Base-by-base conservation (phyloP, 768 basidiomycete genomes). In the Lactarius vividus region DNA sequence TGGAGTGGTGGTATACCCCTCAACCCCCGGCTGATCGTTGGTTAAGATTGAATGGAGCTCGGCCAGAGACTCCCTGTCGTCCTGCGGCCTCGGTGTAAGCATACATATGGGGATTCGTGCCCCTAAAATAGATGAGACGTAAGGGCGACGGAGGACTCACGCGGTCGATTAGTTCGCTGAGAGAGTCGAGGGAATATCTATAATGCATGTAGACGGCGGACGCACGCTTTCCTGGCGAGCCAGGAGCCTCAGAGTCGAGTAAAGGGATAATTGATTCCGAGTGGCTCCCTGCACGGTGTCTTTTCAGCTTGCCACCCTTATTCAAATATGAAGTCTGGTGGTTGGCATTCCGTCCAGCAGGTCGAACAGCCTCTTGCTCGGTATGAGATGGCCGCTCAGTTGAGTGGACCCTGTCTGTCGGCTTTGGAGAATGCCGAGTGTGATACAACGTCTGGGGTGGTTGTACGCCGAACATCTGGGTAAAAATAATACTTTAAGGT, bases 391-490 rank as follows among this genome's bases (percentile, higher is more conserved):
- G 49, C 52, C 28, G 62, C 39, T 49, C 70, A 31, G 49, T 59
- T n/a, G 60, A 68, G 42, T 37, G 62, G 63, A 54, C 42, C 44
- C 65, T 62, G 15, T 57, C 61, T 31, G 53, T 52, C 28, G 57
- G 49, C 18, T 80, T 79, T 16, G 82, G 80, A 39, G 74, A 77
- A 33, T 80, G 80, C 42, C 86, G 85, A 13, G 88, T 88, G 75
- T 86, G 88, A 72, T 86, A 94, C n/a, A 94, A 80, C 1, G 82
- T 84, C 68, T 91, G 89, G 2, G 92, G 92, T 39, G 92, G 92
- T 4, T 85, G 86, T 31, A 86, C 85, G 62, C 92, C 92, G 72
- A 94, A 94, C 69, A 94, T 83, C 92, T 94, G 72, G 61, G 9
- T 15, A 16, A 57, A 56, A 53, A 61, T 46, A 49, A 18, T 28